These are phyloP conservation scores for Phytophthora tubulina DNA, from an alignment of 352 stramenopile species.

Conservation along the genomic window DNA sequence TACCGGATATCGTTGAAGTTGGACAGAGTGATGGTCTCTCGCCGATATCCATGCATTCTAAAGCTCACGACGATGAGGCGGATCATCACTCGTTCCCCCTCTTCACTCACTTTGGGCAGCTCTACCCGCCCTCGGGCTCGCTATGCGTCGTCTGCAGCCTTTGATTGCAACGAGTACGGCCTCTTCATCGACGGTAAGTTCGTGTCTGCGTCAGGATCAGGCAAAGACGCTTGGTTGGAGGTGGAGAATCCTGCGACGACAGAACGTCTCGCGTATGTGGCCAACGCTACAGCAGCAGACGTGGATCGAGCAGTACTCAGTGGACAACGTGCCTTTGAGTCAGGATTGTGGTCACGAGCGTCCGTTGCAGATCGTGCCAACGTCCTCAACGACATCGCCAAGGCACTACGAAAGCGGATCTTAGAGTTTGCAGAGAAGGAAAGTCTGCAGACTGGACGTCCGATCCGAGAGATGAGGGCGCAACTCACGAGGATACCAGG, in stretches of 20 bases:
- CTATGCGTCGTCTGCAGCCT: slow-evolving; percentile 31
- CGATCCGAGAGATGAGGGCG: slow-evolving; percentile 70
- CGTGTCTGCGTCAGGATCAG: slow-evolving; percentile 38
- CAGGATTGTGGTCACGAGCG: slow-evolving; percentile 43
- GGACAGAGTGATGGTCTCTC: slow-evolving; percentile 25
- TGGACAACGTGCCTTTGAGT: slow-evolving; percentile 44
- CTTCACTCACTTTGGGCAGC: background rate
- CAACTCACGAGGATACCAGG: slow-evolving; percentile 55
- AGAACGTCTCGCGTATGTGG: slow-evolving; percentile 49
- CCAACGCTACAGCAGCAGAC: slow-evolving; percentile 43
- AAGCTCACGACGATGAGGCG: slow-evolving; percentile 22
- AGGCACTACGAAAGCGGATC: slow-evolving; percentile 46
- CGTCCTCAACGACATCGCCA: slow-evolving; percentile 55
- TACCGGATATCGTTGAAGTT: slow-evolving; percentile 25
- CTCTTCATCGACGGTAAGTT: slow-evolving; percentile 59
- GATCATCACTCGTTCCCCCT: background rate
- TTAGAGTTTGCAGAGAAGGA: slow-evolving; percentile 66
- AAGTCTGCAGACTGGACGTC: slow-evolving; percentile 66
- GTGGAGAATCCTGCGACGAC: slow-evolving; percentile 68
- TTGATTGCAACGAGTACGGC: slow-evolving; percentile 47
- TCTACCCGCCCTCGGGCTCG: background rate
- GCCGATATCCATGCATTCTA: slow-evolving; percentile 1
- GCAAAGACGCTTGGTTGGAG: slow-evolving; percentile 27
- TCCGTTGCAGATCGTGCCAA: slow-evolving; percentile 45
- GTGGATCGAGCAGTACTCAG: slow-evolving; percentile 49